Conservation (phyloP, 129 eudicot genomes). For the Cynara cardunculus region DNA sequence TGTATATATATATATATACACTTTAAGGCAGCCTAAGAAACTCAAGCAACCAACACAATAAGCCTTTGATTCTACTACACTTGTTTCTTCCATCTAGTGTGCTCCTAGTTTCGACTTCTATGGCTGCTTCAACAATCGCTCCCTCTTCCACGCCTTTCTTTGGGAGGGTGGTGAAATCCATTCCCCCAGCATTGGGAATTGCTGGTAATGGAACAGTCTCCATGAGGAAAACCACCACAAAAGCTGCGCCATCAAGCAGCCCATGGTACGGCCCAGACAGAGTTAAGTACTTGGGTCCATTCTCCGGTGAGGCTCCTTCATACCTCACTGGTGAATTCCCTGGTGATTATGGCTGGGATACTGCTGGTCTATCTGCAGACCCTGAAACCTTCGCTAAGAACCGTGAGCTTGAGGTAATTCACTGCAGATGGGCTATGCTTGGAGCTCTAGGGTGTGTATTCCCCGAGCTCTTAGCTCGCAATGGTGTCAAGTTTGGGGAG, state of each 20-base stretch:
- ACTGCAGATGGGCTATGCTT: too few species aligned
- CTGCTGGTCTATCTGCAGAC: slow-evolving; percentile 6
- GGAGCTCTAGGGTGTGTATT: too few species aligned
- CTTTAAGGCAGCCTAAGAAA: not conserved
- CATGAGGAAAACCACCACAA: not conserved
- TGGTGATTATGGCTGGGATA: slow-evolving; percentile 7
- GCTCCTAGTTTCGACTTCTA: not conserved
- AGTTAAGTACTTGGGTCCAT: slow-evolving; percentile 14
- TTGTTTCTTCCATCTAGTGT: too few species aligned
- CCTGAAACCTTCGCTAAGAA: slow-evolving; percentile 10
- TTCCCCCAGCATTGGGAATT: too few species aligned
- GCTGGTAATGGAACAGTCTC: too few species aligned
- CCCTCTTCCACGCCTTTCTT: too few species aligned
- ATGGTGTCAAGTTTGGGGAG: too few species aligned
- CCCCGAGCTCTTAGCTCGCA: too few species aligned
- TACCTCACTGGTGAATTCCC: not conserved
- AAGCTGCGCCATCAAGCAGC: not conserved
- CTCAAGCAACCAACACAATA: slow-evolving; percentile 13
- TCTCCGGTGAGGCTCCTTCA: slow-evolving; percentile 12
- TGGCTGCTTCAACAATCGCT: too few species aligned
- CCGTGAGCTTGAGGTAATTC: too few species aligned
- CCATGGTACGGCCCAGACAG: too few species aligned
- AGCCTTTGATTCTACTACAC: not conserved
- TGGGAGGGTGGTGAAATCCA: too few species aligned
- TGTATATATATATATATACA: not conserved